These are phyloP conservation scores for Trichoderma erinaceum DNA, from an alignment of 495 filamentous ascomycete genomes.

Conservation along the genomic window DNA sequence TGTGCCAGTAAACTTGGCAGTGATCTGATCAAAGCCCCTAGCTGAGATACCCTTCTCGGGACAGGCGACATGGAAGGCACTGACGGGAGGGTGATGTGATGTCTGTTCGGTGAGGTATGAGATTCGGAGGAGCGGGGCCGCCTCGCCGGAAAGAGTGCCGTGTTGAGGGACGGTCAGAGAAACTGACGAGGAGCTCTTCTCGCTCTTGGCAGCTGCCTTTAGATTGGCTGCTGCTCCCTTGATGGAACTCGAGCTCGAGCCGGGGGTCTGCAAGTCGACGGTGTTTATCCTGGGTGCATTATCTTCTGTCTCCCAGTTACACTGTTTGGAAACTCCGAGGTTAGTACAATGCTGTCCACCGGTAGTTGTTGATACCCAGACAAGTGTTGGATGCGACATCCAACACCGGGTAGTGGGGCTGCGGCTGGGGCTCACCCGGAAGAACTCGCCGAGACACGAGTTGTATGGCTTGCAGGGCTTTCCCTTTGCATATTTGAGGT, in stretches of 20 bases:
- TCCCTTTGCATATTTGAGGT: constrained; percentile 97
- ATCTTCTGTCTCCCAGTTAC: constrained; percentile 88
- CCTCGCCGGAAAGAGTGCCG: constrained; percentile 37
- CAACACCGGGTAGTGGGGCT: background rate
- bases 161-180: constrained; percentile 39
- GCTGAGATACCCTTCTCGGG: constrained; percentile 85
- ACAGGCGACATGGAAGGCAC: constrained; percentile 90
- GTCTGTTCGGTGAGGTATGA: constrained; percentile 96
- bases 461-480: constrained; percentile 99
- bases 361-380: constrained; percentile 1
- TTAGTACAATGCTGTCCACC: constrained; percentile 10
- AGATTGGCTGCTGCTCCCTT: constrained; percentile 32
- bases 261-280: constrained; percentile 28
- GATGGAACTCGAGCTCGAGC: constrained; percentile 38
- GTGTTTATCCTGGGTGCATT: constrained; percentile 48
- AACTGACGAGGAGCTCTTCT: constrained; percentile 16
- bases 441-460: constrained; percentile 95
- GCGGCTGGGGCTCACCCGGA: constrained; percentile 57
- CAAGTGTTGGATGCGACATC: constrained; percentile 1
- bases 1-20: constrained; percentile 95
- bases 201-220: constrained; percentile 18
- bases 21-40: constrained; percentile 88
- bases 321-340: constrained; percentile 40
- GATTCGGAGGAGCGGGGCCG: constrained; percentile 54
- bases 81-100: constrained; percentile 97